Base-by-base conservation (phyloP, 768 basidiomycete genomes). In the Phanerochaete carnosa region DNA sequence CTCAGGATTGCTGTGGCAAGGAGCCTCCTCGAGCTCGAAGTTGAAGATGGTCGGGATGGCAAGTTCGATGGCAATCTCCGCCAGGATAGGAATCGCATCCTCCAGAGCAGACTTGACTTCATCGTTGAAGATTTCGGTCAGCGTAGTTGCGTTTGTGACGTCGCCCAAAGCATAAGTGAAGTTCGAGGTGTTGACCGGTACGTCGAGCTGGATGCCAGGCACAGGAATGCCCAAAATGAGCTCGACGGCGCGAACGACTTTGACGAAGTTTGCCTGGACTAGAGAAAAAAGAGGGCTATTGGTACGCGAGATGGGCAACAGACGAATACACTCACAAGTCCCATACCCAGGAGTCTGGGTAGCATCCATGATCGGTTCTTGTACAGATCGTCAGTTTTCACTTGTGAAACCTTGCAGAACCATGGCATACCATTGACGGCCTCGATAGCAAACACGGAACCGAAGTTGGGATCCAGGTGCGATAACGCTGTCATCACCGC, bases 311-410 rank as follows among this genome's bases (percentile, higher is more conserved):
- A 62, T 55, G 58, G 49, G 4, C 33, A 47, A 6, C 3, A 25
- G 6, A 25, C 19, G 22, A 15, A 39, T 23, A 0, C 9, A 52
- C 85, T 57, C 68, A 91, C 90, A 93, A 45, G 79, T 76, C 25
- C 89, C 90, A 47, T 88, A 85, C 29, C 78, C 83, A 0, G 91
- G 90, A 1, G 91, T 92, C 62, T 78, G 71, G 19, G 58, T 68
- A 8, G 89, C 88, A 66, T 93, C 74, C 87, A 85, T 88, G 65
- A 90, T 83, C 0, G 88, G 88, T 60, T 93, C 91, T 62, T n/a
- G n/a, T n/a, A n/a, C n/a, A n/a, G 22, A 61, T 13, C 16, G 15
- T 22, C 9, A 45, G 26, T 43, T 23, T 19, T 45, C 23, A 53
- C 4, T 3, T 33, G 45, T 15, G 32, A 16, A 55, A 25, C 16